phyloP scores from a whole-genome alignment of 2,329 filamentous ascomycete genomes.

The Tricladium varicosporioides region DNA sequence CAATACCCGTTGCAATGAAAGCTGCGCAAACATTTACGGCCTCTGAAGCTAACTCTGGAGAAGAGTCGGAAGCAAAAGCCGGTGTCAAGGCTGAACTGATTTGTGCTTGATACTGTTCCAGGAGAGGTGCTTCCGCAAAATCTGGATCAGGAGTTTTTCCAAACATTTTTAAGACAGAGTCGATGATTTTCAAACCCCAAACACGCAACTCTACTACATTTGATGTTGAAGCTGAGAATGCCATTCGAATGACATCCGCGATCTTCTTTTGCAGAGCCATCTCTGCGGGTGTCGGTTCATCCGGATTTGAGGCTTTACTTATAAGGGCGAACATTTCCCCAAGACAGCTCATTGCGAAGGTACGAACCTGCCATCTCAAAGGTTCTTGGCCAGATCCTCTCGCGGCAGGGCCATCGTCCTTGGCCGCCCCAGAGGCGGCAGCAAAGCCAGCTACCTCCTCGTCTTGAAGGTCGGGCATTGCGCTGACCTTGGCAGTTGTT shows the following conservation, averaged over 20 bases:
- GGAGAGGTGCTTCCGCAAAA: slow-evolving; percentile 91
- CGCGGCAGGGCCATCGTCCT: slow-evolving; percentile 53
- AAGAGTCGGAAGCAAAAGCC: slow-evolving; percentile 93
- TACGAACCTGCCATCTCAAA: slow-evolving; percentile 90
- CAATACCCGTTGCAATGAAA: slow-evolving; percentile 95
- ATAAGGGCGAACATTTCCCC: slow-evolving; percentile 79
- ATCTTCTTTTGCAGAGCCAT: slow-evolving; percentile 76
- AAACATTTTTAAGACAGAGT: slow-evolving; percentile 92
- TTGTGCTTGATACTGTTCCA: slow-evolving; percentile 98
- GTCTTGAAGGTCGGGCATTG: slow-evolving; percentile 79
- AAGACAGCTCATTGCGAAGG: slow-evolving; percentile 88
- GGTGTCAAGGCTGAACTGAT: slow-evolving; percentile 96
- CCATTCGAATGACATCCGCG: slow-evolving; percentile 92
- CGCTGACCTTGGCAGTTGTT: slow-evolving; percentile 45
- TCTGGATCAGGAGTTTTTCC: slow-evolving; percentile 94
- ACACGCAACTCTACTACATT: slow-evolving; percentile 87
- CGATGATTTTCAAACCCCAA: slow-evolving; percentile 90
- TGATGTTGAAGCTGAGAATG: slow-evolving; percentile 94
- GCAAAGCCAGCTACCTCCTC: slow-evolving; percentile 97
- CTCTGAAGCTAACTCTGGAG: slow-evolving; percentile 90
- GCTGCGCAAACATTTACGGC: slow-evolving; percentile 97
- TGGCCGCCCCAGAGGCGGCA: slow-evolving; percentile 58
- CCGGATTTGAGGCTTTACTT: slow-evolving; percentile 72
- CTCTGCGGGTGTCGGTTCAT: slow-evolving; percentile 77
- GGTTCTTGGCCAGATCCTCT: slow-evolving; percentile 73